Evolutionary conservation across 257 asterid genomes (phyloP), one percentile per base, ranked within the genome.

Genomic region (Fraxinus pennsylvanica): DNA sequence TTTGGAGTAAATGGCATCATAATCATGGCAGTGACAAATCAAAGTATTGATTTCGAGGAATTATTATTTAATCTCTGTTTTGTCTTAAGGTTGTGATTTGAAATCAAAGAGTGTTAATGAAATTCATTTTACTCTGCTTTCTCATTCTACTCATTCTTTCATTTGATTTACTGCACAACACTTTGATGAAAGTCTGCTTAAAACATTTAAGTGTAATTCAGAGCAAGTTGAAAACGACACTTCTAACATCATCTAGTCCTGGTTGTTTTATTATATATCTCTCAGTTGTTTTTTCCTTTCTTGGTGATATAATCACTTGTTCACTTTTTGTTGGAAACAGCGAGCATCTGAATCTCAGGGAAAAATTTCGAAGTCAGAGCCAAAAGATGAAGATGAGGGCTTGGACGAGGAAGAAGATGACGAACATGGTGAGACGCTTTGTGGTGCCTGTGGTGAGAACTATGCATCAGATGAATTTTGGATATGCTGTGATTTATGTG

Each of bases 401-500:
- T 79, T 82, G 30, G 94, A 89, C 0, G 95, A 84, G 61, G 96
- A 90, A 0, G 90, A 90, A 5, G 94, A 92, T 0, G 96, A 89
- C 0, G 27, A 90, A 83, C 91, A 87, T 68, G 98, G 87, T 12
- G 95, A 93, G 68, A 82, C 97, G 0, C 27, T 89, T 65, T 91
- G 97, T 10, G 97, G 97, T 1, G 86, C 88, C 5, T 92, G 97
- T 74, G 90, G 89, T 0, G 90, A 87, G 32, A 88, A 85, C 76
- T 90, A 91, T 54, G 89, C 87, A 61, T 80, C 90, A 0, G 92
- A 88, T 71, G 94, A 90, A 59, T 93, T 90, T 84, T 91, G 97
- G 97, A 93, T 93, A 74, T 91, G 91, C 81, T 93, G 98, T 13
- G 97, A 93, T 78, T 69, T 83, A 25, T 91, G 97, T 36, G 94